phyloP scores from a whole-genome alignment of 108 stramenopile genomes.

The Chaetoceros tenuissimus region DNA sequence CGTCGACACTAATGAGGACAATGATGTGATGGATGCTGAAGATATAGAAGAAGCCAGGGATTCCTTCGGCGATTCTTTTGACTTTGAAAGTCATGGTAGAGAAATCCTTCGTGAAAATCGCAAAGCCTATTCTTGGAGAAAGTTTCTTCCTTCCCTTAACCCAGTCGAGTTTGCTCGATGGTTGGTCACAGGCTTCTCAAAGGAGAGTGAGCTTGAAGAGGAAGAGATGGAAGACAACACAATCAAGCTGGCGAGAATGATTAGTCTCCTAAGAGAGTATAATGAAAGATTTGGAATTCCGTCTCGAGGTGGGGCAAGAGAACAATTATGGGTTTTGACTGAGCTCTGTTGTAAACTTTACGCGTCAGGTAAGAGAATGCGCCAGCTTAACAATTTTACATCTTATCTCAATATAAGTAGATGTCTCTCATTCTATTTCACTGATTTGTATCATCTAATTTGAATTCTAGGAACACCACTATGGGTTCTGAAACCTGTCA shows the following conservation, averaged over 20 bases:
- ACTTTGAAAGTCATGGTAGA: background rate
- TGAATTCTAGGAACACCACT: constrained; percentile 18
- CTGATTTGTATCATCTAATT: too few relatives aligned
- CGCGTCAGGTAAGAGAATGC: too few relatives aligned
- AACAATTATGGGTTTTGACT: constrained; percentile 10
- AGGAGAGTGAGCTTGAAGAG: background rate
- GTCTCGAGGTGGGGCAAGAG: constrained; percentile 3
- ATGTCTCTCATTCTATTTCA: too few relatives aligned
- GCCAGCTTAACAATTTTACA: too few relatives aligned
- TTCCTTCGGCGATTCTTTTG: too few relatives aligned
- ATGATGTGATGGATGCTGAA: too few relatives aligned
- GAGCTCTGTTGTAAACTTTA: constrained; percentile 13
- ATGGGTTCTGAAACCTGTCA: constrained; percentile 17
- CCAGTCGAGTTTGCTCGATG: background rate
- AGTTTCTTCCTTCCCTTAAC: background rate
- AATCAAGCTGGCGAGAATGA: constrained; percentile 6
- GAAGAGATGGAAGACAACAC: background rate
- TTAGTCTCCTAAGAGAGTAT: constrained; percentile 15
- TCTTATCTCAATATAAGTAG: too few relatives aligned
- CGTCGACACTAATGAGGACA: too few relatives aligned
- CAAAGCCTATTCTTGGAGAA: background rate
- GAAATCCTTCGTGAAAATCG: background rate
- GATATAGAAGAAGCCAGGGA: too few relatives aligned
- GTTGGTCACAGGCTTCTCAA: background rate
- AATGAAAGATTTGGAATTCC: constrained; percentile 15